These are phyloP conservation scores for Anthoceros angustus DNA, from an alignment of 225 moss, liverwort and hornwort species.

Conservation along the genomic window DNA sequence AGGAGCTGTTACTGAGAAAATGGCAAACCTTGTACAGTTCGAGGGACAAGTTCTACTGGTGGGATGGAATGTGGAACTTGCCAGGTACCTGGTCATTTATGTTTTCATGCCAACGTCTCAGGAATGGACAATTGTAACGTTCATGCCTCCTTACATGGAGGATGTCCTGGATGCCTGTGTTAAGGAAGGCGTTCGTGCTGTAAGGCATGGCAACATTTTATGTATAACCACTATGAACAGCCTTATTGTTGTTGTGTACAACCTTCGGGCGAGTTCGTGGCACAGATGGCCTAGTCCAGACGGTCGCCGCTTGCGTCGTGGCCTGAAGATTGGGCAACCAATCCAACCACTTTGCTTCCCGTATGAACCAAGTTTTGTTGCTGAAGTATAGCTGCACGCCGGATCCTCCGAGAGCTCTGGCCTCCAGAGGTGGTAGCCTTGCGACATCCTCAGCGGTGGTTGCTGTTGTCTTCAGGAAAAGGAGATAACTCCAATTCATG, in stretches of 20 bases:
- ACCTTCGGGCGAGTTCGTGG: background rate
- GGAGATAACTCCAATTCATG: too few relatives aligned
- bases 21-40: background rate
- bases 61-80: background rate
- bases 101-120: background rate
- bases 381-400: background rate
- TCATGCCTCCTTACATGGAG: background rate
- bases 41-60: background rate
- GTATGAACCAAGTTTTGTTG: background rate
- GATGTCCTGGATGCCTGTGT: background rate
- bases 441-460: too few relatives aligned
- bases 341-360: background rate
- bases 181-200: background rate
- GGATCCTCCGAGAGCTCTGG: too few relatives aligned
- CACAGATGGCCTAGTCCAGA: background rate
- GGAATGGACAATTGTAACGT: background rate
- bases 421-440: too few relatives aligned
- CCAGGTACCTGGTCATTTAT: background rate
- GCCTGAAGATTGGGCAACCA: background rate
- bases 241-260: background rate
- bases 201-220: background rate
- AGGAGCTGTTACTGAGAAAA: background rate
- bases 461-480: too few relatives aligned
- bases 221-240: constrained; percentile 1
- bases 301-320: background rate